These are phyloP conservation scores for Verticillium klebahnii DNA, from an alignment of 2,329 filamentous ascomycete species.

Conservation along the genomic window DNA sequence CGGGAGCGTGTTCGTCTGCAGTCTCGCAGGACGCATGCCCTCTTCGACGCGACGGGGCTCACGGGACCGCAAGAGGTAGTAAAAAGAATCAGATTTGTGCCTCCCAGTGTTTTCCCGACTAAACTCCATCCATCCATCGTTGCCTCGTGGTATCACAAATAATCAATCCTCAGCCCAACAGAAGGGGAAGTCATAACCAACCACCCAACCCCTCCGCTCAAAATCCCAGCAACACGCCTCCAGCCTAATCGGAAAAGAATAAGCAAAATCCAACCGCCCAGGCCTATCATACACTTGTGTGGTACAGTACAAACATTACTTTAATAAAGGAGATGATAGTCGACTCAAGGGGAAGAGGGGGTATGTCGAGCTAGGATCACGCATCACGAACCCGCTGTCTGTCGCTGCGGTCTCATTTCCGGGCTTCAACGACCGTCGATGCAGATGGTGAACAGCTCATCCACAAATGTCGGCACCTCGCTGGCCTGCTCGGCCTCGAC, in stretches of 20 bases:
- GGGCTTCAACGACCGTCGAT: slow-evolving; percentile 7
- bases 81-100: neutral
- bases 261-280: neutral
- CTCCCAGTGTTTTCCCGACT: neutral
- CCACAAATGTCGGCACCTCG: slow-evolving; percentile 36
- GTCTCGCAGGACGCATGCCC: too few species aligned
- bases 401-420: too few species aligned
- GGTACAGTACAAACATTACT: neutral
- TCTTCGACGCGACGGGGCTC: too few species aligned
- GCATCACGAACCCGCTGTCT: too few species aligned
- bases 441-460: slow-evolving; percentile 33
- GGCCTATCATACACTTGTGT: neutral
- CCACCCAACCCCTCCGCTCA: neutral
- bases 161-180: neutral
- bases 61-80: neutral
- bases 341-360: too few species aligned
- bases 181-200: neutral
- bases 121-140: neutral
- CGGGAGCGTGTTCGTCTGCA: too few species aligned
- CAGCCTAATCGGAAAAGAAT: neutral
- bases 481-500: slow-evolving; percentile 28
- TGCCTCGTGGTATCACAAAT: neutral
- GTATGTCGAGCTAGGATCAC: too few species aligned
- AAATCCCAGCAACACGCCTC: neutral
- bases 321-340: neutral